Percentiles rank a stretch among this genome's conserved stretches.
Conservation (phyloP, 345 rosid genomes). For the Aethionema arabicum region DNA sequence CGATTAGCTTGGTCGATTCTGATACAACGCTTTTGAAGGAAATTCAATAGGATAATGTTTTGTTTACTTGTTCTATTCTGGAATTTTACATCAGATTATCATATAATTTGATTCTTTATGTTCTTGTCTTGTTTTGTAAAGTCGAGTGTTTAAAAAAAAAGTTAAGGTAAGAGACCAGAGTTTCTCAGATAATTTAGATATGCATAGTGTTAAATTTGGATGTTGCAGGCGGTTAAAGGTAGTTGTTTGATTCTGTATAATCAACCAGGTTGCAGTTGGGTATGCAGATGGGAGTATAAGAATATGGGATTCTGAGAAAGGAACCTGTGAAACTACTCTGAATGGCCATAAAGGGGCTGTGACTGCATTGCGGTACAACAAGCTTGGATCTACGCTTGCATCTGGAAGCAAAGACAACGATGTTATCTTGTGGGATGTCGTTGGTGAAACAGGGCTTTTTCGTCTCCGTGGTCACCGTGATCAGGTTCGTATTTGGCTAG, state of each 20-base stretch:
- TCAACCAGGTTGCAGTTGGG: conserved; percentile 52
- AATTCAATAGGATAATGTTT: too few relatives aligned
- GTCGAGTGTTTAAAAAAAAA: background rate
- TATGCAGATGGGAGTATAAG: conserved; percentile 90
- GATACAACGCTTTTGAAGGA: too few relatives aligned
- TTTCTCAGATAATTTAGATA: background rate
- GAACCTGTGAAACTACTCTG: conserved; percentile 68
- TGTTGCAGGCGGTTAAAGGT: background rate
- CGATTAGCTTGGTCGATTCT: too few relatives aligned
- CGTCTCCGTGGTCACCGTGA: conserved; percentile 91
- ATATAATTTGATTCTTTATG: background rate
- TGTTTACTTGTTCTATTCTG: too few relatives aligned
- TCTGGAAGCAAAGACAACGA: conserved; percentile 97
- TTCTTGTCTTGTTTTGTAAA: background rate
- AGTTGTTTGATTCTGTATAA: conserved; percentile 11
- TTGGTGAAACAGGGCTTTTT: conserved; percentile 79
- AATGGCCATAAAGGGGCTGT: conserved; percentile 91
- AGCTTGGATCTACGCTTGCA: conserved; percentile 71
- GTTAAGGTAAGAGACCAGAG: background rate
- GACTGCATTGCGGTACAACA: conserved; percentile 61
- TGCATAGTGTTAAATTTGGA: background rate
- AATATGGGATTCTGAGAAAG: conserved; percentile 85
- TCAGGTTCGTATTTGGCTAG: conserved; percentile 52
- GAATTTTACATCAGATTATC: too few relatives aligned
- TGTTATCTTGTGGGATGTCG: conserved; percentile 91